A percentile compares a stretch with the other conserved stretches of the same genome.
These are phyloP conservation scores for Plantago ovata DNA, from an alignment of 257 asterid genomes.

Conservation along the genomic window DNA sequence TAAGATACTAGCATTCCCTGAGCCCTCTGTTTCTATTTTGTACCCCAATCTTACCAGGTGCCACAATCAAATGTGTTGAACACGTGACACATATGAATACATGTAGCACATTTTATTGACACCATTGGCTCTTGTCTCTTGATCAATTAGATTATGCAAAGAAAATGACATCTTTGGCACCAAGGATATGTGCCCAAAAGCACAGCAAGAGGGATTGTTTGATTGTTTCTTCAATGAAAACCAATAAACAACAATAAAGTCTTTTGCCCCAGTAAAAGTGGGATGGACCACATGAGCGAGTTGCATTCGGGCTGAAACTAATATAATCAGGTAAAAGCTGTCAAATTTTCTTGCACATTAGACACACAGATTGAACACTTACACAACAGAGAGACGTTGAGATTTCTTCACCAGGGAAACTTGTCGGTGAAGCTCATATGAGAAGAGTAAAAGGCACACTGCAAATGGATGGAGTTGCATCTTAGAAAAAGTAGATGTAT, in stretches of 20 bases:
- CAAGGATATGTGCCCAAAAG: neutral
- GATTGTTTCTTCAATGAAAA: neutral
- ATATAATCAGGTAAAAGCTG: no score
- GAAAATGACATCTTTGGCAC: neutral
- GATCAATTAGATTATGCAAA: neutral
- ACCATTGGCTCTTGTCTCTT: no score
- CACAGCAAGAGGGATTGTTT: neutral
- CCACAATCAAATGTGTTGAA: no score
- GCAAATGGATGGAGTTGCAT: slow-evolving; percentile 24
- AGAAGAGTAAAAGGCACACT: slow-evolving; percentile 74
- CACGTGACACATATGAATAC: no score
- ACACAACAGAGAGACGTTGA: slow-evolving; percentile 63
- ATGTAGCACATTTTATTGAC: no score
- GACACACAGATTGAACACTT: slow-evolving; percentile 24
- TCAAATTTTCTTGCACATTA: no score
- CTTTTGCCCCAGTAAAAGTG: no score
- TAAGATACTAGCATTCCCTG: no score
- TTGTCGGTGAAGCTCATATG: slow-evolving; percentile 85
- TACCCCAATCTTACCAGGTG: no score
- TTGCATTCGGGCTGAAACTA: no score
- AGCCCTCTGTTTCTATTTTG: no score
- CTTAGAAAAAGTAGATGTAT: slow-evolving; percentile 27
- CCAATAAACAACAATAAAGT: neutral
- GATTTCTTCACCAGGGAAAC: slow-evolving; percentile 43
- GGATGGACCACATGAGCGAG: no score